Evolutionary conservation across 169 alveolate genomes (phyloP).

Genomic region (Sarcocystis neurona): DNA sequence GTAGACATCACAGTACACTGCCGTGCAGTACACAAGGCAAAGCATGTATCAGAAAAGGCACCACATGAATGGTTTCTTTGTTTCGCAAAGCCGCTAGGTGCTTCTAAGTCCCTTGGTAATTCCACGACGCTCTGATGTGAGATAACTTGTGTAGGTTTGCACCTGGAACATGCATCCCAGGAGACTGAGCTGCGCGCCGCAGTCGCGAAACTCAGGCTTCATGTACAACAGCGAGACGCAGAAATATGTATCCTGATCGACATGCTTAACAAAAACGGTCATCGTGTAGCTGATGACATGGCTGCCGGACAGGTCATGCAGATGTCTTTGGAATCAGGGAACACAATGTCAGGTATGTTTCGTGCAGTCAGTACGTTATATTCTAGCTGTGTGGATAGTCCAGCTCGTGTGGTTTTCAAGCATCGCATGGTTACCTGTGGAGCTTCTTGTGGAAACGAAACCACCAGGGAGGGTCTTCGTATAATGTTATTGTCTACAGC

Average conservation of each 20-base stretch:
- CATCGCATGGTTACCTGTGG: neutral
- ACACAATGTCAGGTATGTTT: neutral
- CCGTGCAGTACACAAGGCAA: too few species aligned
- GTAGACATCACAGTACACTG: too few species aligned
- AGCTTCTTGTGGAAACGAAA: neutral
- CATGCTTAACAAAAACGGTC: slow-evolving; percentile 73
- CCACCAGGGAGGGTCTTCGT: neutral
- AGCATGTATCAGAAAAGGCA: too few species aligned
- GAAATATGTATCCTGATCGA: slow-evolving; percentile 82
- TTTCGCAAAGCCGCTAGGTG: too few species aligned
- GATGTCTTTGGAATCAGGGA: neutral
- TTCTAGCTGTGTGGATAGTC: too few species aligned
- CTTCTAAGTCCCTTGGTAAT: too few species aligned
- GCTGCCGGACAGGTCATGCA: neutral
- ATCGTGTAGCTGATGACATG: slow-evolving; percentile 29
- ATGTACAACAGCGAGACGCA: slow-evolving; percentile 78
- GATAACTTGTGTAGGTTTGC: too few species aligned
- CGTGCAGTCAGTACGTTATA: too few species aligned
- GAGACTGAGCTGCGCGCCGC: neutral
- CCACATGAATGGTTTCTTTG: too few species aligned
- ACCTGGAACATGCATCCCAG: neutral
- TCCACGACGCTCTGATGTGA: too few species aligned
- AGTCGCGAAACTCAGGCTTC: slow-evolving; percentile 32
- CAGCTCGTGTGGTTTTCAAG: neutral
- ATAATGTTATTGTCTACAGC: too few species aligned